Conservation (phyloP, 75 land plant genomes). For the Selaginella moellendorffii region DNA sequence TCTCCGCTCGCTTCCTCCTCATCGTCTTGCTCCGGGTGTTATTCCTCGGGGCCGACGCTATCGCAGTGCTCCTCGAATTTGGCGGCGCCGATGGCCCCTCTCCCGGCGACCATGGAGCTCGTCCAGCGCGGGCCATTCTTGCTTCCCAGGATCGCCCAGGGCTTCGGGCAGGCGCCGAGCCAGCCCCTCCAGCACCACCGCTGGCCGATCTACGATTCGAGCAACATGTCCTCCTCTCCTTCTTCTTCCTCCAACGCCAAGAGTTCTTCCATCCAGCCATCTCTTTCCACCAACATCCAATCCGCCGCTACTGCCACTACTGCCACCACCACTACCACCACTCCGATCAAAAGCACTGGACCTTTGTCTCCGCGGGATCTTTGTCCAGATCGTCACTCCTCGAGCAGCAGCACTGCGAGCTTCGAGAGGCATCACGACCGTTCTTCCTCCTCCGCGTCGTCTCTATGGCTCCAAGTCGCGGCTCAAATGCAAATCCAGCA, state of each 20-base stretch:
- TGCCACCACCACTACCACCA: too few relatives aligned
- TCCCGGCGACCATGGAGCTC: not conserved
- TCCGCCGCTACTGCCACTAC: too few relatives aligned
- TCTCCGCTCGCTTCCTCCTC: too few relatives aligned
- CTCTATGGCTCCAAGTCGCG: not conserved
- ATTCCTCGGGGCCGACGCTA: too few relatives aligned
- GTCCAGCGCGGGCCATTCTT: not conserved
- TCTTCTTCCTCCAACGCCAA: too few relatives aligned
- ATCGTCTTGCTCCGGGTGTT: too few relatives aligned
- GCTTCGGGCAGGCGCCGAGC: not conserved
- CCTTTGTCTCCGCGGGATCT: not conserved
- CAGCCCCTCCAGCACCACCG: not conserved
- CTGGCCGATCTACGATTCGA: not conserved
- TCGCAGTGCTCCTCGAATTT: not conserved
- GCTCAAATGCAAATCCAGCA: too few relatives aligned
- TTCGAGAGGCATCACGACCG: not conserved
- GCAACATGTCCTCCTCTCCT: too few relatives aligned
- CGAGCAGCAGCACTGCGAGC: not conserved
- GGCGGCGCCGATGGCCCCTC: not conserved
- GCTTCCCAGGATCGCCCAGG: not conserved
- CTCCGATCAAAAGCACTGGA: not conserved
- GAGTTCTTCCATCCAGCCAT: too few relatives aligned
- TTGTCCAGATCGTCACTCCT: not conserved
- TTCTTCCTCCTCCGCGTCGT: not conserved
- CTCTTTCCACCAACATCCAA: too few relatives aligned